Percentiles rank a stretch among this genome's conserved stretches.
Conservation (phyloP, 495 filamentous ascomycete species). For the Neurospora pannonica region DNA sequence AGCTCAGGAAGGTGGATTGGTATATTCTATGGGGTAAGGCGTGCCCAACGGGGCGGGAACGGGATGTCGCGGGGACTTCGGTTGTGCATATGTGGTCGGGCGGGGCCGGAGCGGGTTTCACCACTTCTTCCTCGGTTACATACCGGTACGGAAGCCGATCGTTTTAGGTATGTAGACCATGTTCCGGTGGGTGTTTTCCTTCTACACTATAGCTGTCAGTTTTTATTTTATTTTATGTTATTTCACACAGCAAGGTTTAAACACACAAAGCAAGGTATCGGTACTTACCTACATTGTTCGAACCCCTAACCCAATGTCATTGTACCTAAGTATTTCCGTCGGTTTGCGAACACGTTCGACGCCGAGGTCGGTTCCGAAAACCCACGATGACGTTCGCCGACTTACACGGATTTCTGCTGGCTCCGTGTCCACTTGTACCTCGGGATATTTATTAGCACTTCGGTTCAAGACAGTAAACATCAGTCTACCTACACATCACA, state of each 20-base stretch:
- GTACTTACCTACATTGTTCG: background rate
- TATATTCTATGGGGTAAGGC: background rate
- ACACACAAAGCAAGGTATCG: background rate
- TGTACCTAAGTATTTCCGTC: background rate
- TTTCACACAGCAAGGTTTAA: background rate
- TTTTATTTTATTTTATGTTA: background rate
- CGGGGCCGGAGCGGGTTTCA: background rate
- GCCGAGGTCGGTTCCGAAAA: background rate
- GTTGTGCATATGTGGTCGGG: background rate
- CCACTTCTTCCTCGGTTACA: background rate
- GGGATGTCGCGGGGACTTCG: background rate
- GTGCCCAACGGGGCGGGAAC: background rate
- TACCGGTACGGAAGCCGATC: background rate
- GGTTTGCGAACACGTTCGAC: background rate
- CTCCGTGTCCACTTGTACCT: background rate
- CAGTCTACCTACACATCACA: background rate
- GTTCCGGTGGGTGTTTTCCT: background rate
- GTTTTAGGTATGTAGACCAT: background rate
- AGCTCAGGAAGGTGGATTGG: background rate
- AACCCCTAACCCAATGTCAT: background rate
- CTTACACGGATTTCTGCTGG: background rate
- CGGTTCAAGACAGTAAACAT: background rate
- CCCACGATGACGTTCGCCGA: background rate
- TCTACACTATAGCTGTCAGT: background rate
- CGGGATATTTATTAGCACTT: background rate